Evolutionary conservation across 1,284 basidiomycete genomes (phyloP).

Genomic region (Trichosporon ovoides): DNA sequence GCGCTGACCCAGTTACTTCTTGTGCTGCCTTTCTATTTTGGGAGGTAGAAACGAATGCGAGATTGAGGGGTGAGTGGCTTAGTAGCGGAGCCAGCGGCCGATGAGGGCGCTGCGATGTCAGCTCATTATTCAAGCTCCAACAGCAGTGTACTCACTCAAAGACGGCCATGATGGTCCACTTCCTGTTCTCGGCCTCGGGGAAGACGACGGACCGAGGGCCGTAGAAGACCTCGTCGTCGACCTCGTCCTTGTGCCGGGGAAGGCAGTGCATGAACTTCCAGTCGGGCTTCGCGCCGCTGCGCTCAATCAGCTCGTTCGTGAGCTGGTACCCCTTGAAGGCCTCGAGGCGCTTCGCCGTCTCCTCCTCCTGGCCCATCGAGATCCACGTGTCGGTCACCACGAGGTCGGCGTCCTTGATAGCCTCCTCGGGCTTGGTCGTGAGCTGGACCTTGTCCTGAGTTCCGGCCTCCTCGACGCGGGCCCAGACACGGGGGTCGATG

Average conservation of each 20-base stretch:
- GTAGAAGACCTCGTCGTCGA: constrained; percentile 78
- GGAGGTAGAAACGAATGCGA: too few relatives aligned
- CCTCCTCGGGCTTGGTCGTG: constrained; percentile 63
- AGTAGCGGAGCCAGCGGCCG: constrained; percentile 3
- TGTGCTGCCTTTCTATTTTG: too few relatives aligned
- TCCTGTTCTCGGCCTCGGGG: constrained; percentile 67
- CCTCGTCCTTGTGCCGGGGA: constrained; percentile 87
- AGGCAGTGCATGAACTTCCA: constrained; percentile 98
- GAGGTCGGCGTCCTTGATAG: constrained; percentile 82
- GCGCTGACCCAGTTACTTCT: neutral
- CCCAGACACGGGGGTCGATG: constrained; percentile 75
- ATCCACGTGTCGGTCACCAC: constrained; percentile 98
- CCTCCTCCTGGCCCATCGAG: constrained; percentile 96
- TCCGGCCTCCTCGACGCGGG: constrained; percentile 55
- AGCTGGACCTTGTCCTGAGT: constrained; percentile 36
- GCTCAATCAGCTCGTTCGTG: constrained; percentile 72
- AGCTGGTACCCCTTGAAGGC: constrained; percentile 94
- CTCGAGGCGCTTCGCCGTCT: constrained; percentile 78
- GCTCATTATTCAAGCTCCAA: neutral
- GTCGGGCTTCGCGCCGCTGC: constrained; percentile 73
- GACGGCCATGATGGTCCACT: constrained; percentile 85
- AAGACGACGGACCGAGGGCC: constrained; percentile 51
- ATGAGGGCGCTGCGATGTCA: constrained; percentile 6
- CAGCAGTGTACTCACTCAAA: constrained; percentile 35
- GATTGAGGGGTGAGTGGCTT: too few relatives aligned